A percentile compares a stretch with the other conserved stretches of the same genome.
These are phyloP conservation scores for Trichophyton rubrum DNA, from an alignment of 2,329 filamentous ascomycete genomes.

Conservation along the genomic window DNA sequence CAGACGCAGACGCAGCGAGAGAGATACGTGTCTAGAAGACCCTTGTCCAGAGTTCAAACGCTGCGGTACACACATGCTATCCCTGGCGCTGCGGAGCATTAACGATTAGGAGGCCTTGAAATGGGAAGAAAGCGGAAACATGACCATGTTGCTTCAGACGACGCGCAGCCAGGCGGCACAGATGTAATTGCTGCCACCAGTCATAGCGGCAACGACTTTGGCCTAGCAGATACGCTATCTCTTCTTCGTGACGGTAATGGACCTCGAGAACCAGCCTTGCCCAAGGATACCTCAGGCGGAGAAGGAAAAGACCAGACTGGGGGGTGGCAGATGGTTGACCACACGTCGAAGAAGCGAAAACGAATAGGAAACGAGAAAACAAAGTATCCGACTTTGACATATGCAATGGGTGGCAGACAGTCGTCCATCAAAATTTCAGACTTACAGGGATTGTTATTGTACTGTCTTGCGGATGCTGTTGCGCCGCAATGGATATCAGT, in stretches of 20 bases:
- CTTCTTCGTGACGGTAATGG: slow-evolving; percentile 17
- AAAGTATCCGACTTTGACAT: slow-evolving; percentile 43
- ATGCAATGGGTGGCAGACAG: slow-evolving; percentile 42
- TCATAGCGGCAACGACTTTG: slow-evolving; percentile 15
- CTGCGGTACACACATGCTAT: background rate
- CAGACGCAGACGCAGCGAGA: background rate
- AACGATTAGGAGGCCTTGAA: background rate
- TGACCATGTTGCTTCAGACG: background rate
- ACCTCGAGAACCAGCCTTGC: slow-evolving; percentile 6
- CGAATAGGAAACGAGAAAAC: slow-evolving; percentile 31
- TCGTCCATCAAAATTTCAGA: slow-evolving; percentile 46
- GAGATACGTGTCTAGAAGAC: background rate
- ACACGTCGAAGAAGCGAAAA: slow-evolving; percentile 21
- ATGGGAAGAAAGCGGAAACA: slow-evolving; percentile 12
- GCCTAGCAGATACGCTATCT: slow-evolving; percentile 24
- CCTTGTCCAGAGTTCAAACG: background rate
- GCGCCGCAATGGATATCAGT: slow-evolving; percentile 53
- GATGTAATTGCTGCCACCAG: background rate
- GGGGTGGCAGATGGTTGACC: slow-evolving; percentile 12
- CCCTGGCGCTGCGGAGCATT: background rate
- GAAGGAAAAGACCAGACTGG: background rate
- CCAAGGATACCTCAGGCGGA: slow-evolving; percentile 3
- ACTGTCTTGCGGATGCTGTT: slow-evolving; percentile 48
- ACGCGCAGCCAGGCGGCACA: background rate
- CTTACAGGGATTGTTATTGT: slow-evolving; percentile 46